A percentile compares a stretch with the other conserved stretches of the same genome.
These are phyloP conservation scores for Corynespora cassiicola DNA, from an alignment of 2,329 filamentous ascomycete genomes.

Conservation along the genomic window DNA sequence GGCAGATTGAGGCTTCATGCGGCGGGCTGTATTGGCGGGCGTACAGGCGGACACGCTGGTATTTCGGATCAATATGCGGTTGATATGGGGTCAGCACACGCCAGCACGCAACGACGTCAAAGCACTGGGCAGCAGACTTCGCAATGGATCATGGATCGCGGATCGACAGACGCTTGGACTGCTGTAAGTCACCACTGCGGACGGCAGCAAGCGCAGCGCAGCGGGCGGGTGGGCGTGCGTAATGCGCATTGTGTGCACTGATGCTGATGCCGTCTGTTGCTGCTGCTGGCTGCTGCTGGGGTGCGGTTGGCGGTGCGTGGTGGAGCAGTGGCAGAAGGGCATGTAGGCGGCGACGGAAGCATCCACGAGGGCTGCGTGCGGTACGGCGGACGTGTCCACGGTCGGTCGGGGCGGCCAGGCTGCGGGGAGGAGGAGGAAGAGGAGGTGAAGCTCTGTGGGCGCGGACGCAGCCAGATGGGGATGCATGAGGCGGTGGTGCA, in stretches of 20 bases:
- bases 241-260: too few relatives aligned
- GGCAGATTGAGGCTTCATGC: constrained; percentile 22
- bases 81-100: too few relatives aligned
- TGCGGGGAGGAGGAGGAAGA: too few relatives aligned
- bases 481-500: too few relatives aligned
- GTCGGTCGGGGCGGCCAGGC: too few relatives aligned
- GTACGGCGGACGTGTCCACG: too few relatives aligned
- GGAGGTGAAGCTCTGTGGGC: too few relatives aligned
- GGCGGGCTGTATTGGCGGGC: constrained; percentile 1
- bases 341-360: constrained; percentile 23
- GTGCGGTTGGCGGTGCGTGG: background rate
- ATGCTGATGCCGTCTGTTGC: too few relatives aligned
- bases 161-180: constrained; percentile 39
- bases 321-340: background rate
- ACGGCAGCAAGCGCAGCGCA: constrained; percentile 21
- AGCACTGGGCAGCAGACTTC: constrained; percentile 22
- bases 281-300: too few relatives aligned
- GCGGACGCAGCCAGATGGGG: too few relatives aligned
- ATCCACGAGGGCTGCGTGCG: constrained; percentile 20
- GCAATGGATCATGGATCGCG: too few relatives aligned
- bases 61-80: constrained; percentile 20
- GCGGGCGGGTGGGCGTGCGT: constrained; percentile 18
- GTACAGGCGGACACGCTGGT: constrained; percentile 6
- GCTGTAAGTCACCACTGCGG: constrained; percentile 28
- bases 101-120: constrained; percentile 24